Percentiles rank a stretch among this genome's conserved stretches.
Evolutionary conservation across 345 rosid species (phyloP).

Genomic region (Murraya paniculata): DNA sequence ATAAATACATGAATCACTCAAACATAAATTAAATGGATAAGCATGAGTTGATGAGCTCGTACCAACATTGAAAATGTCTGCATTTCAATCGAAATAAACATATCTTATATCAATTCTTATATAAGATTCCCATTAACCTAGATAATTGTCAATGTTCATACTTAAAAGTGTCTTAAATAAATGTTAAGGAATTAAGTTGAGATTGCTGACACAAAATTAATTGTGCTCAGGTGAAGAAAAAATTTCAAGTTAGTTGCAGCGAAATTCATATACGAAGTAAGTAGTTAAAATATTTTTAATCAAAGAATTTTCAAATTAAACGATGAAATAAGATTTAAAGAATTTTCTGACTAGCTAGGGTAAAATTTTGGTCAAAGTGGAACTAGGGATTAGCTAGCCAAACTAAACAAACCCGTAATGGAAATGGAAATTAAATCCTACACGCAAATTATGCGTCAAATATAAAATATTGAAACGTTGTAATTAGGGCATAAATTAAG

Average conservation of each 20-base stretch:
- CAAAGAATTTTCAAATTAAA: neutral
- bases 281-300: neutral
- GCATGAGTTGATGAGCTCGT: neutral
- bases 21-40: neutral
- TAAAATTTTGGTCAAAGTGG: neutral
- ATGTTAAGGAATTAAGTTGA: too few relatives aligned
- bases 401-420: neutral
- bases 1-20: neutral
- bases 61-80: neutral
- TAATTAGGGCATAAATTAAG: neutral
- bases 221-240: neutral
- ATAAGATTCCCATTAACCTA: too few relatives aligned
- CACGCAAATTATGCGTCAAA: neutral
- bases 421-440: neutral
- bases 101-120: too few relatives aligned
- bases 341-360: neutral
- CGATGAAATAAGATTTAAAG: neutral
- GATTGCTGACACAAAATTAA: neutral
- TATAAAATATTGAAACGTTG: neutral
- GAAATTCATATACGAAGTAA: too few relatives aligned
- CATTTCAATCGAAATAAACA: neutral
- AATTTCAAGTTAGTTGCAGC: neutral
- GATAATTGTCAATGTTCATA: too few relatives aligned
- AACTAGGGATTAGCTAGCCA: conserved; percentile 7
- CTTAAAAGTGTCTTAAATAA: too few relatives aligned